These are phyloP conservation scores for Xanthoparmelia taractica DNA, from an alignment of 495 filamentous ascomycete species.

Conservation along the genomic window DNA sequence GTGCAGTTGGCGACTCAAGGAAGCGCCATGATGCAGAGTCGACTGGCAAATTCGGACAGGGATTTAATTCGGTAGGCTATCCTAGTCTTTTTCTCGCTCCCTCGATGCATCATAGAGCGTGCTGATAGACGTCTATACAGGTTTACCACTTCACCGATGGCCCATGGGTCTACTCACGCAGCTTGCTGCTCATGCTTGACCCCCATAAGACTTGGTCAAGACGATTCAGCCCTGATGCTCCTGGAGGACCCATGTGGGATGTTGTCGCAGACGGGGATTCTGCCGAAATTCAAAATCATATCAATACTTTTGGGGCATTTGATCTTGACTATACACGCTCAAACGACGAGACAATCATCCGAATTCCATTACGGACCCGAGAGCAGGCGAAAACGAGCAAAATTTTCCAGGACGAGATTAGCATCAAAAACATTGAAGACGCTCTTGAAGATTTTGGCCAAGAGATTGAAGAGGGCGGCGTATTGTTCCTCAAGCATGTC, in stretches of 20 bases:
- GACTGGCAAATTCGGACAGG: constrained; percentile 38
- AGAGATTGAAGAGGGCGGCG: constrained; percentile 31
- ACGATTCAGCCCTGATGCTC: constrained; percentile 13
- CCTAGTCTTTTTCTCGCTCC: background rate
- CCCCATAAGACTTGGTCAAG: constrained; percentile 37
- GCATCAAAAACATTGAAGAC: constrained; percentile 27
- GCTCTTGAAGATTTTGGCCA: constrained; percentile 30
- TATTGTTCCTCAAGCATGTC: constrained; percentile 37
- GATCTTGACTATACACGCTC: constrained; percentile 14
- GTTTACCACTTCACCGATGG: constrained; percentile 42
- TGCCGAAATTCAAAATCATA: constrained; percentile 33
- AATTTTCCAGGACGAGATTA: constrained; percentile 26
- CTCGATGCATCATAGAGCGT: background rate
- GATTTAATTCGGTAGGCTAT: constrained; percentile 34
- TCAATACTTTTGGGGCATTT: constrained; percentile 30
- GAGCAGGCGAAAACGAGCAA: constrained; percentile 31
- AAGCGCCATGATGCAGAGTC: constrained; percentile 32
- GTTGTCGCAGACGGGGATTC: constrained; percentile 29
- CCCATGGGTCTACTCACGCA: constrained; percentile 36
- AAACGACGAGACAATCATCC: constrained; percentile 36
- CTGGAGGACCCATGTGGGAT: constrained; percentile 36
- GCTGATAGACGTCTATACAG: constrained; percentile 20
- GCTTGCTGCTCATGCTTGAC: constrained; percentile 35
- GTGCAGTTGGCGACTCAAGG: constrained; percentile 32
- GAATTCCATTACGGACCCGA: constrained; percentile 36